Percentiles rank a stretch among this genome's conserved stretches.
These are phyloP conservation scores for Phialophora tarda DNA, from an alignment of 2,329 filamentous ascomycete genomes.

Conservation along the genomic window DNA sequence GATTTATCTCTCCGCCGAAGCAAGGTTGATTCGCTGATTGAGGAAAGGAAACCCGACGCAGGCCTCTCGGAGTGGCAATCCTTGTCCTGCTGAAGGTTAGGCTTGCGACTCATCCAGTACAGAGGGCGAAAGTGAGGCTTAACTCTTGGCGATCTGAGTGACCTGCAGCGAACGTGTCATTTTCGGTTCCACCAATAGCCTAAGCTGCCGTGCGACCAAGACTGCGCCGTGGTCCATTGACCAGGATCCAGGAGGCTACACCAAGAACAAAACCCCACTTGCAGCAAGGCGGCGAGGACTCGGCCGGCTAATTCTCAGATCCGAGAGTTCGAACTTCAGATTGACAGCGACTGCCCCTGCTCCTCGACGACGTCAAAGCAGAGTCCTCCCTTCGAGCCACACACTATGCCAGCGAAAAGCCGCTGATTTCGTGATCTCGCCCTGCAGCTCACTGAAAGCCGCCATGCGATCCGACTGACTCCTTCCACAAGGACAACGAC, in stretches of 20 bases:
- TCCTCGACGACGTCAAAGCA: conserved; percentile 1
- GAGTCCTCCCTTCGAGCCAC: background rate
- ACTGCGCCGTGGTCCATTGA: conserved; percentile 5
- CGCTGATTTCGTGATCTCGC: background rate
- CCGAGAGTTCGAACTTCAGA: conserved; percentile 6
- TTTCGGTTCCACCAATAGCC: conserved; percentile 19
- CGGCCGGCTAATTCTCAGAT: background rate
- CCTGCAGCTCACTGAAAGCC: background rate
- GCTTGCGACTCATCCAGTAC: background rate
- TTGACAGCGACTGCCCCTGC: background rate
- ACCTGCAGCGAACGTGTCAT: conserved; percentile 31
- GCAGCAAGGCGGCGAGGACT: background rate
- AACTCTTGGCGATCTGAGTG: conserved; percentile 18
- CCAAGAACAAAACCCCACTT: background rate
- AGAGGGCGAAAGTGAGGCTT: conserved; percentile 26
- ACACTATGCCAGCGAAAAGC: background rate
- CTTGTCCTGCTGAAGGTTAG: background rate
- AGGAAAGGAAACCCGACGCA: background rate
- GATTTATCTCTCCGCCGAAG: background rate
- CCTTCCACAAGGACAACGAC: background rate
- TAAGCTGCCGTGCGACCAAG: conserved; percentile 19
- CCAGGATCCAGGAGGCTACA: conserved; percentile 12
- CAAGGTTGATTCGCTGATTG: conserved; percentile 2
- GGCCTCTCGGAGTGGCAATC: background rate
- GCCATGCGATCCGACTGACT: conserved; percentile 5